Evolutionary conservation across 768 basidiomycete genomes (phyloP).

Genomic region (Mycena alexandri): DNA sequence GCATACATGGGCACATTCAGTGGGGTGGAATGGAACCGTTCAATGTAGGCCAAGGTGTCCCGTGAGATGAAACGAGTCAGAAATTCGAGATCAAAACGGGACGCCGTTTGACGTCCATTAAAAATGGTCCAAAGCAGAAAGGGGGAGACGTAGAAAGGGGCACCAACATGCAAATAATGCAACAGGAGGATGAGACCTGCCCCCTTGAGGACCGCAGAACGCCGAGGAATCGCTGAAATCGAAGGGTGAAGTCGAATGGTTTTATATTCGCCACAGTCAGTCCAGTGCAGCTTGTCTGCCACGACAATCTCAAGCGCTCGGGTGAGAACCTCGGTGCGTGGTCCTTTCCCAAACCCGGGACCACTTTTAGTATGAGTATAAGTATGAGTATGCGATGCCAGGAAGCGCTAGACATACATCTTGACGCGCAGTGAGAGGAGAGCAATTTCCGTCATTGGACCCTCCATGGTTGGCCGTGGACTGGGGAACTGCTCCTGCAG

Average conservation of each 20-base stretch:
- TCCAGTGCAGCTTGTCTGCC: background rate
- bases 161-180: constrained; percentile 1
- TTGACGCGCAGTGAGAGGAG: no score
- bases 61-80: constrained; percentile 2
- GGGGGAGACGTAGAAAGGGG: constrained; percentile 5
- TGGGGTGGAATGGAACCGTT: background rate
- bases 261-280: constrained; percentile 5
- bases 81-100: constrained; percentile 14
- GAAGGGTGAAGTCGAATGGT: constrained; percentile 14
- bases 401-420: no score
- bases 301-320: background rate
- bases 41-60: background rate
- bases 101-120: constrained; percentile 9
- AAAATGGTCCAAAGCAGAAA: constrained; percentile 5
- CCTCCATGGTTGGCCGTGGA: no score
- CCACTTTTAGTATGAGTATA: background rate
- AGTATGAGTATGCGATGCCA: background rate
- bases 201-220: background rate
- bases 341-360: constrained; percentile 9
- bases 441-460: no score
- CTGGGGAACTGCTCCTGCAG: no score
- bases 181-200: constrained; percentile 1
- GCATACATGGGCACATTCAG: background rate
- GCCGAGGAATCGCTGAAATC: background rate
- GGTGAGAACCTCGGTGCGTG: background rate